Percentiles rank a stretch among this genome's conserved stretches.
Conservation (phyloP, 257 asterid species). For the Penstemon newberryi region DNA sequence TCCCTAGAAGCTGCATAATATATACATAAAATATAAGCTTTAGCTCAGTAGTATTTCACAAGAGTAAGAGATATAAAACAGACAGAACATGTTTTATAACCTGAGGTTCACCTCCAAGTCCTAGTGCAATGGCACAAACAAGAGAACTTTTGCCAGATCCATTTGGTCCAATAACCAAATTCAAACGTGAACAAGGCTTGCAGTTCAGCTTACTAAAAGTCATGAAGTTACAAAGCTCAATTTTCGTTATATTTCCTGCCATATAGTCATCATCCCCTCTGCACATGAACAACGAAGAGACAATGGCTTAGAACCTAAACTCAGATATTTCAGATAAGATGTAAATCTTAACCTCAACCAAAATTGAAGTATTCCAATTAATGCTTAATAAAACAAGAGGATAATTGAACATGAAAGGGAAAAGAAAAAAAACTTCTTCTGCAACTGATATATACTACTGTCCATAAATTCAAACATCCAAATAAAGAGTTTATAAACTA, state of each 20-base stretch:
- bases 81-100: conserved; percentile 34
- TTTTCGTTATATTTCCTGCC: conserved; percentile 77
- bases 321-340: not conserved
- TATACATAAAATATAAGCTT: conserved; percentile 9
- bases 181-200: conserved; percentile 79
- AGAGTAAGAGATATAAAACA: conserved; percentile 20
- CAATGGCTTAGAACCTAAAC: conserved; percentile 13
- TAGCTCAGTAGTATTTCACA: conserved; percentile 26
- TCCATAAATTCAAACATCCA: not conserved
- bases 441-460: not conserved
- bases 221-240: conserved; percentile 91
- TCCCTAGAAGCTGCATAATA: conserved; percentile 73
- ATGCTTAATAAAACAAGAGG: not conserved
- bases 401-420: conserved; percentile 9
- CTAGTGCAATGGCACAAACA: conserved; percentile 94
- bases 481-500: not conserved
- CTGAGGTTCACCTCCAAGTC: conserved; percentile 96
- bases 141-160: conserved; percentile 98
- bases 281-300: conserved; percentile 26
- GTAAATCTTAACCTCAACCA: not conserved
- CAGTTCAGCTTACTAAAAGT: conserved; percentile 69
- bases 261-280: conserved; percentile 82
- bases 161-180: conserved; percentile 95
- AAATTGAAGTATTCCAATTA: not conserved
- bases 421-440: not conserved